Percentiles rank a stretch among this genome's conserved stretches.
Conservation (phyloP, 345 rosid genomes). For the Nephelium lappaceum region DNA sequence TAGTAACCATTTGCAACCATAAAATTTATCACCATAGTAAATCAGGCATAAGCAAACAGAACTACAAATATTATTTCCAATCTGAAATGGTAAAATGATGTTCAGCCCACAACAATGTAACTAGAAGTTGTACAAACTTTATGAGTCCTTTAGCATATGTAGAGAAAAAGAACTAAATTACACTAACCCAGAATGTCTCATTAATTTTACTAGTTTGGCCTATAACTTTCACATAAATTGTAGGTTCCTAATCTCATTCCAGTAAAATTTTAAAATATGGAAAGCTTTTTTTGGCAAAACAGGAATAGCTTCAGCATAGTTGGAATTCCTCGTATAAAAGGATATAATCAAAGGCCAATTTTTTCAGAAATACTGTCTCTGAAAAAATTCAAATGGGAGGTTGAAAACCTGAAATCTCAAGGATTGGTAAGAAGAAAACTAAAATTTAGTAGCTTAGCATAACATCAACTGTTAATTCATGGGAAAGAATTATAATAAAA, state of each 20-base stretch:
- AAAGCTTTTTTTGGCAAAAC: not conserved
- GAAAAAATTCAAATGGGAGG: not conserved
- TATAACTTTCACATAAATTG: not conserved
- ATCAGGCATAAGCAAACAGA: not conserved
- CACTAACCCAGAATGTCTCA: not conserved
- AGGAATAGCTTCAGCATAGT: not conserved
- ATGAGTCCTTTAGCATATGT: not conserved
- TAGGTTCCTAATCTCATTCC: not conserved
- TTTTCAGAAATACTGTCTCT: not conserved
- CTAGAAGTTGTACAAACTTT: not conserved
- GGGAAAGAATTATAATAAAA: too few species aligned
- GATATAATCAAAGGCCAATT: not conserved
- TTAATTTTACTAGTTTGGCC: not conserved
- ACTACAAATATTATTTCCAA: not conserved
- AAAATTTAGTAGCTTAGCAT: not conserved
- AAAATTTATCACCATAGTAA: not conserved
- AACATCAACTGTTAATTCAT: too few species aligned
- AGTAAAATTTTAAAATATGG: not conserved
- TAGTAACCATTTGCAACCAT: not conserved
- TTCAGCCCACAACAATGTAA: not conserved
- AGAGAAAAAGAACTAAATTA: not conserved
- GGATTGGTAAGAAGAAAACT: not conserved
- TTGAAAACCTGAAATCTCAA: not conserved
- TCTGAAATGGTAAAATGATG: not conserved
- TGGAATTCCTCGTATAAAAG: not conserved